Percentiles rank a stretch among this genome's conserved stretches.
These are phyloP conservation scores for Scheffersomyces stambukii DNA, from an alignment of 1,139 yeast species.

Conservation along the genomic window DNA sequence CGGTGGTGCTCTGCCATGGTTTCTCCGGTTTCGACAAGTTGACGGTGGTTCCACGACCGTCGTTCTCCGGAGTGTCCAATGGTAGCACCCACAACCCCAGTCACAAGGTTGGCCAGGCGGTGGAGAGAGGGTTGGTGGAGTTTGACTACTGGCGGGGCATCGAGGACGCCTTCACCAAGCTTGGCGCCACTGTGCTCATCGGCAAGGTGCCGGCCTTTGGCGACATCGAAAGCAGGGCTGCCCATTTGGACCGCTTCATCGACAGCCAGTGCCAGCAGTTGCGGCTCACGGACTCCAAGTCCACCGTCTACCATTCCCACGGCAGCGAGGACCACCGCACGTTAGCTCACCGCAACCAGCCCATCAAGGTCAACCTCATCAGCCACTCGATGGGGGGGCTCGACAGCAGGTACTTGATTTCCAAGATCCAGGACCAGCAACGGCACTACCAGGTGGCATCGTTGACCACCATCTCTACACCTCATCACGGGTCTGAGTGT, in stretches of 20 bases:
- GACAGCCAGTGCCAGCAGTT: slow-evolving; percentile 35
- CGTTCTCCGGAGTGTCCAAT: no score
- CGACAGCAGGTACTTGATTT: slow-evolving; percentile 73
- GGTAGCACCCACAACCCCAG: no score
- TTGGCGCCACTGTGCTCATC: slow-evolving; percentile 67
- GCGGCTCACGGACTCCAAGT: slow-evolving; percentile 21
- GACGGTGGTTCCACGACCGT: slow-evolving; percentile 40
- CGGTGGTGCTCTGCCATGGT: slow-evolving; percentile 81
- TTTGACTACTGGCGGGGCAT: slow-evolving; percentile 84
- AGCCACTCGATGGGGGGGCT: slow-evolving; percentile 98
- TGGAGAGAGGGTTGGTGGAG: slow-evolving; percentile 29
- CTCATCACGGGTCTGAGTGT: slow-evolving; percentile 82
- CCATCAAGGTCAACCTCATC: slow-evolving; percentile 59
- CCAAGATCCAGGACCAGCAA: slow-evolving; percentile 22
- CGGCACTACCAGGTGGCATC: slow-evolving; percentile 58
- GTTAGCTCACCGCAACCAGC: slow-evolving; percentile 18
- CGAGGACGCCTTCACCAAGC: slow-evolving; percentile 49
- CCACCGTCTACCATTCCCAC: slow-evolving; percentile 21
- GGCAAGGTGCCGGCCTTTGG: slow-evolving; percentile 86
- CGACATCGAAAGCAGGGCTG: slow-evolving; percentile 65
- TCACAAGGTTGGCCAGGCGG: slow-evolving; percentile 12
- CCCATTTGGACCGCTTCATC: slow-evolving; percentile 51
- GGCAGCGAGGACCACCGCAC: slow-evolving; percentile 5
- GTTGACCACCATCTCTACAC: slow-evolving; percentile 80
- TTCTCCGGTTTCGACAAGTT: slow-evolving; percentile 73